Conservation (phyloP, 2,329 filamentous ascomycete species). For the Didymella glomerata region DNA sequence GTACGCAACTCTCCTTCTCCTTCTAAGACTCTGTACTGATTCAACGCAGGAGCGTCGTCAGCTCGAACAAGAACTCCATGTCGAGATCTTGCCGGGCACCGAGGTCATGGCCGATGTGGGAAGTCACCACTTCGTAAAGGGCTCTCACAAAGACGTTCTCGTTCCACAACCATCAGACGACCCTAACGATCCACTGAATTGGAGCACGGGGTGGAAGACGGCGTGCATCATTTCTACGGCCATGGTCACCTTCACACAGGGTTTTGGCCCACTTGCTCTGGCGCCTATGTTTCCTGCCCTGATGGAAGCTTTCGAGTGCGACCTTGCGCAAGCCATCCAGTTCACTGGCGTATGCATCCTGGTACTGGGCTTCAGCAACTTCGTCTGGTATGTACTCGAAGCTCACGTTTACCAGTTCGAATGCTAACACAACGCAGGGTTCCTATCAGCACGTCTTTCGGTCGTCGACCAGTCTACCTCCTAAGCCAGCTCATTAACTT, state of each 20-base stretch:
- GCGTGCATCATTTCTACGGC: constrained; percentile 58
- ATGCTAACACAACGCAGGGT: constrained; percentile 53
- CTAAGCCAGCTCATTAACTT: constrained; percentile 62
- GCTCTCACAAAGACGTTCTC: constrained; percentile 55
- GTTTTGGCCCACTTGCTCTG: constrained; percentile 63
- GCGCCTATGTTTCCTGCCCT: constrained; percentile 68
- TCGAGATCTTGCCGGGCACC: constrained; percentile 65
- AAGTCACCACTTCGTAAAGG: constrained; percentile 70
- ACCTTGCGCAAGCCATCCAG: constrained; percentile 62
- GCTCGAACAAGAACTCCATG: constrained; percentile 62
- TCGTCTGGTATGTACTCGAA: constrained; percentile 59
- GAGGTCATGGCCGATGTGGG: constrained; percentile 70
- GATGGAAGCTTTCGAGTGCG: constrained; percentile 63
- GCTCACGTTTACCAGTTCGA: neutral
- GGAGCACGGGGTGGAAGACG: constrained; percentile 60
- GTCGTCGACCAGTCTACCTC: constrained; percentile 63
- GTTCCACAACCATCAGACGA: constrained; percentile 64
- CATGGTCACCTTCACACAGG: constrained; percentile 60
- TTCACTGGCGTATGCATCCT: constrained; percentile 66
- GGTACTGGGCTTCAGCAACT: constrained; percentile 67
- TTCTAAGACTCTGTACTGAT: neutral
- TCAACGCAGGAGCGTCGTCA: constrained; percentile 53
- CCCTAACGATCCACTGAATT: constrained; percentile 64
- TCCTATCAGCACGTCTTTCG: constrained; percentile 63
- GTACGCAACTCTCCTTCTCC: neutral